Percentiles rank a stretch among this genome's conserved stretches.
phyloP scores from a whole-genome alignment of 179 eudicot species.

The Beta corolliflora region DNA sequence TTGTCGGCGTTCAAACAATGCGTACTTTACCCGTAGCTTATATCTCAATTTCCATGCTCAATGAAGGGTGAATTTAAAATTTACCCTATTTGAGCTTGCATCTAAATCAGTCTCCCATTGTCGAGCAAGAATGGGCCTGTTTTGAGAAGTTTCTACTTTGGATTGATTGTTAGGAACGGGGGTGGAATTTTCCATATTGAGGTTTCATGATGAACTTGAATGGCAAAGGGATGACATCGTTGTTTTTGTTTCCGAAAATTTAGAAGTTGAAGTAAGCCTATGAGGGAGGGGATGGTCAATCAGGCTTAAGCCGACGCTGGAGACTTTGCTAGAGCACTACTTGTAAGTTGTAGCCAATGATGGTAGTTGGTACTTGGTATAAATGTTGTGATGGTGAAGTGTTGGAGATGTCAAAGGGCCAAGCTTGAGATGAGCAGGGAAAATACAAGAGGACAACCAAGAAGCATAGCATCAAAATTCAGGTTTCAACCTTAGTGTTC shows the following conservation, averaged over 20 bases:
- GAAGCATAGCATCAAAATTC: neutral
- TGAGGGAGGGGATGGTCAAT: neutral
- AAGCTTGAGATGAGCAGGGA: neutral
- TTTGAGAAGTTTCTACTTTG: neutral
- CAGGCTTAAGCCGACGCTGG: neutral
- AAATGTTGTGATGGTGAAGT: neutral
- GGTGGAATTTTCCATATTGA: neutral
- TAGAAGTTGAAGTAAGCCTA: neutral
- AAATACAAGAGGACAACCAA: neutral
- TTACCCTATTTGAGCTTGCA: neutral
- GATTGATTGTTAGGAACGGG: neutral
- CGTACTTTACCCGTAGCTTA: neutral
- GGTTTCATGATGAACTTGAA: neutral
- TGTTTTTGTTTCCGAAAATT: neutral
- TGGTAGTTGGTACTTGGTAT: neutral
- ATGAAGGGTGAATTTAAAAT: neutral
- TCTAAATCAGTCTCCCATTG: neutral
- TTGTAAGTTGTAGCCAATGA: neutral
- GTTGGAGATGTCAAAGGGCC: neutral
- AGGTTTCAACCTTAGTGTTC: no score
- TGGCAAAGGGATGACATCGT: neutral
- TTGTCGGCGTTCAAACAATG: neutral
- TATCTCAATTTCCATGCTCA: neutral
- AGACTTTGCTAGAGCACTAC: neutral
- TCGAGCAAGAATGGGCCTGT: neutral